Conservation (phyloP, 2,329 filamentous ascomycete species). For the Cordyceps javanica region DNA sequence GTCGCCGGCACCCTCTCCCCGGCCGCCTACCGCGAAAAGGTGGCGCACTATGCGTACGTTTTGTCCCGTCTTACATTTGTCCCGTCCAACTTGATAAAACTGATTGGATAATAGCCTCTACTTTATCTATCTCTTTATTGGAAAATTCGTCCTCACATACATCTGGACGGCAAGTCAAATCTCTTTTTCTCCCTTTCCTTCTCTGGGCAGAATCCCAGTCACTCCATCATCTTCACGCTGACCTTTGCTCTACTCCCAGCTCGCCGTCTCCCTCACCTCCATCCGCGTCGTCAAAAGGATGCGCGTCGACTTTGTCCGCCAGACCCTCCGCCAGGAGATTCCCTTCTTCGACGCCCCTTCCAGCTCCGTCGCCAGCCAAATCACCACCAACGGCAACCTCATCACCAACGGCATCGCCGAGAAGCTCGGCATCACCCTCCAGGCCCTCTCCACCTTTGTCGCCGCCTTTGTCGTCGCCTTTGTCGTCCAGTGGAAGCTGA, state of each 20-base stretch:
- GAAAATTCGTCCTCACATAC: conserved; percentile 47
- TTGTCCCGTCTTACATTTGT: too few relatives aligned
- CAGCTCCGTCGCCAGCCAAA: conserved; percentile 38
- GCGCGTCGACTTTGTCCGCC: conserved; percentile 32
- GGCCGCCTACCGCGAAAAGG: conserved; percentile 41
- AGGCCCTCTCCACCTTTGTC: conserved; percentile 34
- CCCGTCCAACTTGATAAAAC: too few relatives aligned
- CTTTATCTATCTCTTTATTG: conserved; percentile 53
- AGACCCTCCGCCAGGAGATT: conserved; percentile 43
- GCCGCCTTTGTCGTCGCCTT: conserved; percentile 36
- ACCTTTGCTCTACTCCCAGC: conserved; percentile 17
- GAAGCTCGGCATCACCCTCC: conserved; percentile 37
- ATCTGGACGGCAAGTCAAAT: conserved; percentile 41
- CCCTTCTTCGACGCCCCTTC: conserved; percentile 46
- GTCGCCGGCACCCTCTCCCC: conserved; percentile 37
- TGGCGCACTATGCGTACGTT: conserved; percentile 39
- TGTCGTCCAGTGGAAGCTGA: conserved; percentile 35
- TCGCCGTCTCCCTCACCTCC: conserved; percentile 32
- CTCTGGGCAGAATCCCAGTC: too few relatives aligned
- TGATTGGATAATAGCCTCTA: conserved; percentile 36
- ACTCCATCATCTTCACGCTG: background rate
- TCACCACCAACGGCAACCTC: conserved; percentile 42
- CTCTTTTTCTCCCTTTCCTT: too few relatives aligned
- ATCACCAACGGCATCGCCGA: conserved; percentile 40
- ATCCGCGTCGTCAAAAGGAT: conserved; percentile 31